Evolutionary conservation across 495 filamentous ascomycete species (phyloP).

Genomic region (Darksidea phi): DNA sequence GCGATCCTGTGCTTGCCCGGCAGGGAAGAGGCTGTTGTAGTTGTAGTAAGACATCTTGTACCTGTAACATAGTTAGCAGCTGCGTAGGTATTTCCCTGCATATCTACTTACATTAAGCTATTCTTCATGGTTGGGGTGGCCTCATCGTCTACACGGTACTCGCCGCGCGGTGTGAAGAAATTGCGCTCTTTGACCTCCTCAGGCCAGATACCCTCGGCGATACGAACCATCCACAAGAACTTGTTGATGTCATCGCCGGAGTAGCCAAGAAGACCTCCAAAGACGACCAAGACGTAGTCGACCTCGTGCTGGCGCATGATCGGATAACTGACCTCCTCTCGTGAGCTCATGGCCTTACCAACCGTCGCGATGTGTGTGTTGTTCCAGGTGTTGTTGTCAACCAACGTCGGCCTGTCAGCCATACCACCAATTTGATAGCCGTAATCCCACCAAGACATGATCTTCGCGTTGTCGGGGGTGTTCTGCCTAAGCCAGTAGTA

Average conservation of each 20-base stretch:
- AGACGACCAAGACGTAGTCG: conserved; percentile 96
- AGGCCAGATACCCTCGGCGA: conserved; percentile 98
- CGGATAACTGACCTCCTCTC: conserved; percentile 97
- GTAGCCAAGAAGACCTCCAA: conserved; percentile 93
- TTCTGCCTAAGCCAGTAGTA: conserved; percentile 99
- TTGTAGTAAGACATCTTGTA: conserved; percentile 99
- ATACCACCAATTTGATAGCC: conserved; percentile 99
- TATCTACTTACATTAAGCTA: conserved; percentile 81
- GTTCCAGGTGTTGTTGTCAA: conserved; percentile 99
- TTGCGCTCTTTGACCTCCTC: conserved; percentile 97
- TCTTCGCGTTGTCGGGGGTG: conserved; percentile 88
- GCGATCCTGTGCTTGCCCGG: conserved; percentile 86
- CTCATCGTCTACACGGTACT: conserved; percentile 90
- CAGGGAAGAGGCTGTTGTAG: conserved; percentile 87
- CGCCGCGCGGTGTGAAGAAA: conserved; percentile 92
- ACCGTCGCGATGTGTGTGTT: conserved; percentile 99
- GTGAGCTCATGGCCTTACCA: conserved; percentile 97
- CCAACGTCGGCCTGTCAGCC: conserved; percentile 95
- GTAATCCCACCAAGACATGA: conserved; percentile 99
- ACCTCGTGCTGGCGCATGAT: conserved; percentile 98
- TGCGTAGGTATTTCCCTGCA: conserved; percentile 5
- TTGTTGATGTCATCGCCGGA: conserved; percentile 99
- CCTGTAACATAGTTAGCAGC: conserved; percentile 57
- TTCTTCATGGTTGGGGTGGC: conserved; percentile 99
- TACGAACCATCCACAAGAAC: conserved; percentile 99